phyloP scores from a whole-genome alignment of 2,329 filamentous ascomycete species.

The Hirsutella thompsonii region DNA sequence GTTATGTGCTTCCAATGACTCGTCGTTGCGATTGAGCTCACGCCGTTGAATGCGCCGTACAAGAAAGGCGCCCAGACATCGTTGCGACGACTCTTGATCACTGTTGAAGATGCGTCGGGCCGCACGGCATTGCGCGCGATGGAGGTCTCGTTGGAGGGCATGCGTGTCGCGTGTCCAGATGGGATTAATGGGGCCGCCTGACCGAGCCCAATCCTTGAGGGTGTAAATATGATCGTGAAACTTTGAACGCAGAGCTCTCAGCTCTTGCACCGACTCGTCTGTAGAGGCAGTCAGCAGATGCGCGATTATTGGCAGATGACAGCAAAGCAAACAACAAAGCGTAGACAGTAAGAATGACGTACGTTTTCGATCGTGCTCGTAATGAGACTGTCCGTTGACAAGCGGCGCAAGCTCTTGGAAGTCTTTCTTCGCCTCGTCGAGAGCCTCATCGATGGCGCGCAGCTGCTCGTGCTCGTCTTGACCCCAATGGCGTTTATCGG shows the following conservation, averaged over 20 bases:
- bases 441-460: slow-evolving; percentile 37
- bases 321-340: neutral
- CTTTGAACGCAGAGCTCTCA: slow-evolving; percentile 29
- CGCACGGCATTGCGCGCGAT: slow-evolving; percentile 44
- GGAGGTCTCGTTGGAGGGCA: slow-evolving; percentile 34
- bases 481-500: slow-evolving; percentile 46
- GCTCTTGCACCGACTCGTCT: slow-evolving; percentile 41
- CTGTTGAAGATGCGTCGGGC: slow-evolving; percentile 41
- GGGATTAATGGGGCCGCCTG: slow-evolving; percentile 41
- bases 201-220: slow-evolving; percentile 41
- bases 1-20: neutral
- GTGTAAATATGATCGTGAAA: slow-evolving; percentile 34
- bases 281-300: slow-evolving; percentile 1
- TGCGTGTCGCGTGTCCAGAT: slow-evolving; percentile 42
- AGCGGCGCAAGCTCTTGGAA: slow-evolving; percentile 44
- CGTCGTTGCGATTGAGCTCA: neutral
- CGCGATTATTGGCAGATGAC: neutral
- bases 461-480: slow-evolving; percentile 47
- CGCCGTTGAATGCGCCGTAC: slow-evolving; percentile 35
- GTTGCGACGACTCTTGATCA: slow-evolving; percentile 30
- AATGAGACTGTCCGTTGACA: slow-evolving; percentile 43
- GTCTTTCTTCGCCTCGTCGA: slow-evolving; percentile 47
- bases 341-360: slow-evolving; percentile 13
- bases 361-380: slow-evolving; percentile 43
- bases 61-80: slow-evolving; percentile 44